Percentiles rank a stretch among this genome's conserved stretches.
These are phyloP conservation scores for Aspergillus piperis DNA, from an alignment of 2,329 filamentous ascomycete genomes.

Conservation along the genomic window DNA sequence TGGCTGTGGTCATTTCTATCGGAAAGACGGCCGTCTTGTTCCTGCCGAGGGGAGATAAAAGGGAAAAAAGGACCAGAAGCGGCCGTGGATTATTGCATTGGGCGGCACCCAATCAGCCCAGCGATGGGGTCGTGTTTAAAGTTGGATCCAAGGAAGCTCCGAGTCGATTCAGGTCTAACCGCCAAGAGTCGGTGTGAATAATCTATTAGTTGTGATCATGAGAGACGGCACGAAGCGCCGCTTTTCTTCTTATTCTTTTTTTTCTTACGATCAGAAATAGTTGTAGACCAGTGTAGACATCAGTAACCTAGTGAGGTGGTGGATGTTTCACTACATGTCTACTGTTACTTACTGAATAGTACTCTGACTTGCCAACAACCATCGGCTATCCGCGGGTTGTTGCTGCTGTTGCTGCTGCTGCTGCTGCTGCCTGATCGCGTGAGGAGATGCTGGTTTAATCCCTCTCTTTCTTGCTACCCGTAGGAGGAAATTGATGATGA, in stretches of 20 bases:
- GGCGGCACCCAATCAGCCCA: slow-evolving; percentile 2
- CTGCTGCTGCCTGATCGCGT: slow-evolving; percentile 3
- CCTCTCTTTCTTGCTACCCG: no score
- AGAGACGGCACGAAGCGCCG: no score
- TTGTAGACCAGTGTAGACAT: no score
- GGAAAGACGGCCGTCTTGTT: background rate
- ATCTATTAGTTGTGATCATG: no score
- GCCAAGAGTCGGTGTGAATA: slow-evolving; percentile 8
- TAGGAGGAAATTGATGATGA: no score
- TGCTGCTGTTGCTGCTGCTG: slow-evolving; percentile 1
- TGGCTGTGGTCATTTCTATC: background rate
- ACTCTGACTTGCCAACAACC: background rate
- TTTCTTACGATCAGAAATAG: background rate
- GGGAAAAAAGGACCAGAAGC: no score
- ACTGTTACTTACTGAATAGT: background rate
- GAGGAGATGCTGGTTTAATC: background rate
- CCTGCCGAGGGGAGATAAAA: background rate
- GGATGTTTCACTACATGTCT: no score
- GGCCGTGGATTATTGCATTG: background rate
- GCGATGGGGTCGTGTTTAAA: background rate
- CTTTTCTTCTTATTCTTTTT: background rate
- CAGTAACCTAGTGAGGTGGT: no score
- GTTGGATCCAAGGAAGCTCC: slow-evolving; percentile 1
- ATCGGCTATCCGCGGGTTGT: background rate
- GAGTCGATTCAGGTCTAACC: background rate